Base-by-base conservation (phyloP, 1,284 basidiomycete species). In the Inonotus hispidus region DNA sequence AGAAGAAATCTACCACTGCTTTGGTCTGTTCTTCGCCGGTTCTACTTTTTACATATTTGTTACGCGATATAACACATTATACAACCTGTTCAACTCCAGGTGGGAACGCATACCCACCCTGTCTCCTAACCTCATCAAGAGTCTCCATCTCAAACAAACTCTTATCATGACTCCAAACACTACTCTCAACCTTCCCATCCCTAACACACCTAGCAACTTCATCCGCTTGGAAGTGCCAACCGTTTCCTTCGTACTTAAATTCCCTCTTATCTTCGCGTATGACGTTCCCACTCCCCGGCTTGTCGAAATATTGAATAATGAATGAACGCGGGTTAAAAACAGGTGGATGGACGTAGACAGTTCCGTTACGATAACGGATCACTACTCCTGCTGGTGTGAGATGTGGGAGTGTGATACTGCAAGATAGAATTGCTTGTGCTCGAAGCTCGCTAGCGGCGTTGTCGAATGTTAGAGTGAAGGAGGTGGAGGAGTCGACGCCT, bases 161-260 rank as follows among this genome's bases (percentile, higher is more conserved):
- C 76, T 92, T 92, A 45, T 84, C 82, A 64, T 87, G 86, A 1
- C 83, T 80, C 88, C 92, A 93, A 25, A 83, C 68, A 4, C 78
- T 77, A 67, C 89, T 91, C 73, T 93, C 83, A n/a, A 75, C 74
- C 74, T 88, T 90, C 6, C 88, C 89, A 61, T 88, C 88, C 53
- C 85, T 74, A 21, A 95, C 75, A 68, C 88, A 91, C 54, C 90
- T 74, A 14, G 91, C 93, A 16, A 93, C 92, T 65, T 94, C 93
- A 66, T 93, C 91, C 7, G 90, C 90, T 71, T 91, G 80, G 70
- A 83, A 92, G 72, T 90, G 81, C 84, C 80, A 87, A 11, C 88
- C 88, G 38, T 72, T 69, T 7, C 88, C 89, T 2, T 78, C 74
- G 67, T 85, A 83, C 35, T 82, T 75, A 66, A 85, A 82, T 37